phyloP scores from a whole-genome alignment of 805 yeast species.

The Wickerhamiella occidentalis region DNA sequence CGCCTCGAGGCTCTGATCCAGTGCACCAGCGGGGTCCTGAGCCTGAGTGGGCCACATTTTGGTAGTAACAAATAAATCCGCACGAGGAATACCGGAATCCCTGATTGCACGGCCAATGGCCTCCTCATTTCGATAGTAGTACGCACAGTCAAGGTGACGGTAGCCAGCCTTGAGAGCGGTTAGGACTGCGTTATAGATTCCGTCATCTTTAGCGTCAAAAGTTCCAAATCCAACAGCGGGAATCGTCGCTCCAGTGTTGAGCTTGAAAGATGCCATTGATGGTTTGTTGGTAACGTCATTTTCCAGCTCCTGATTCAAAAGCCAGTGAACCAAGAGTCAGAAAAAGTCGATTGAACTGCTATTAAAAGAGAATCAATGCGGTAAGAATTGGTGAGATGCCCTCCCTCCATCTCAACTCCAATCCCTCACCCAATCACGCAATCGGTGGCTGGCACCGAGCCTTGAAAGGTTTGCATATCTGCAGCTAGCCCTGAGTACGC shows the following conservation, averaged over 20 bases:
- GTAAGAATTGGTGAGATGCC: too few species aligned
- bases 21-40: conserved; percentile 35
- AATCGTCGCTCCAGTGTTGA: conserved; percentile 46
- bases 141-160: conserved; percentile 66
- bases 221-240: conserved; percentile 66
- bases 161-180: conserved; percentile 57
- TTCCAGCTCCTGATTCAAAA: too few species aligned
- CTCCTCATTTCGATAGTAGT: conserved; percentile 52
- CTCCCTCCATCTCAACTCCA: too few species aligned
- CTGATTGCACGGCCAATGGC: conserved; percentile 47
- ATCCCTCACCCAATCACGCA: too few species aligned
- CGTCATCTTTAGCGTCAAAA: conserved; percentile 35
- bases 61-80: conserved; percentile 49
- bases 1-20: conserved; percentile 39
- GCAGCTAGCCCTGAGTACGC: too few species aligned
- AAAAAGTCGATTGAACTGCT: too few species aligned
- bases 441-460: too few species aligned
- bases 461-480: too few species aligned
- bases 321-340: too few species aligned
- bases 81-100: conserved; percentile 33
- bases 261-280: too few species aligned
- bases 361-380: too few species aligned
- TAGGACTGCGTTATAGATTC: conserved; percentile 40
- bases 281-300: too few species aligned
- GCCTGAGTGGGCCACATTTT: conserved; percentile 40